Conservation (phyloP, 2,329 filamentous ascomycete genomes). For the Aspergillus fumigatiaffinis region DNA sequence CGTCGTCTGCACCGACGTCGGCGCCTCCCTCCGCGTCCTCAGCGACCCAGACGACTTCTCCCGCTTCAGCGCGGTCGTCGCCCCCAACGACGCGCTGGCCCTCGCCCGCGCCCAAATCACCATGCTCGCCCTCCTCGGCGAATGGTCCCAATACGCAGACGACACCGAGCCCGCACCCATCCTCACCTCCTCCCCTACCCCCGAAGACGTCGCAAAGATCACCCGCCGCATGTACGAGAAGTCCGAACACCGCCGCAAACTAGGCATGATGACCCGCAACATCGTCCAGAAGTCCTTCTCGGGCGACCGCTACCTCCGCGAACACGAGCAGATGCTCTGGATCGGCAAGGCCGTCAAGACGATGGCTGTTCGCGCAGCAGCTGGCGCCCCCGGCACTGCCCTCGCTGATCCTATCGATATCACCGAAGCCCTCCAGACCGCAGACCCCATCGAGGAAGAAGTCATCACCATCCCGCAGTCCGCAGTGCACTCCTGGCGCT, state of each 20-base stretch:
- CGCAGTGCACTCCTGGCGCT: constrained; percentile 34
- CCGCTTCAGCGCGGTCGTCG: constrained; percentile 59
- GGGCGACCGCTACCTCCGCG: constrained; percentile 57
- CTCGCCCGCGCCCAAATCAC: constrained; percentile 61
- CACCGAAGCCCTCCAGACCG: constrained; percentile 21
- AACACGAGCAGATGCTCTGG: constrained; percentile 61
- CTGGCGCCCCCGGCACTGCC: not conserved
- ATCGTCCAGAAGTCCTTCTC: constrained; percentile 59
- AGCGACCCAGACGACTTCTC: constrained; percentile 44
- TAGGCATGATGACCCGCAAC: constrained; percentile 56
- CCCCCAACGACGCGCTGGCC: constrained; percentile 59
- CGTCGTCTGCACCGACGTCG: constrained; percentile 42
- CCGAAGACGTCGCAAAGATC: constrained; percentile 51
- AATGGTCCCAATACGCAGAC: constrained; percentile 58
- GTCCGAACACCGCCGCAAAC: constrained; percentile 50
- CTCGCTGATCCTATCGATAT: constrained; percentile 23
- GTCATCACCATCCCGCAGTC: constrained; percentile 33
- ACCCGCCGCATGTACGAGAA: constrained; percentile 60
- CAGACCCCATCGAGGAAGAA: constrained; percentile 30
- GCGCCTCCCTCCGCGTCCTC: constrained; percentile 39
- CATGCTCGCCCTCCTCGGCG: constrained; percentile 58
- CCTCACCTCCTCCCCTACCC: constrained; percentile 48
- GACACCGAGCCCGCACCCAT: constrained; percentile 44
- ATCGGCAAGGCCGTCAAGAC: constrained; percentile 37
- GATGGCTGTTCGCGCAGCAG: constrained; percentile 26